phyloP scores from a whole-genome alignment of 192 early-diverging fungal species.

The Coemansia sp. region DNA sequence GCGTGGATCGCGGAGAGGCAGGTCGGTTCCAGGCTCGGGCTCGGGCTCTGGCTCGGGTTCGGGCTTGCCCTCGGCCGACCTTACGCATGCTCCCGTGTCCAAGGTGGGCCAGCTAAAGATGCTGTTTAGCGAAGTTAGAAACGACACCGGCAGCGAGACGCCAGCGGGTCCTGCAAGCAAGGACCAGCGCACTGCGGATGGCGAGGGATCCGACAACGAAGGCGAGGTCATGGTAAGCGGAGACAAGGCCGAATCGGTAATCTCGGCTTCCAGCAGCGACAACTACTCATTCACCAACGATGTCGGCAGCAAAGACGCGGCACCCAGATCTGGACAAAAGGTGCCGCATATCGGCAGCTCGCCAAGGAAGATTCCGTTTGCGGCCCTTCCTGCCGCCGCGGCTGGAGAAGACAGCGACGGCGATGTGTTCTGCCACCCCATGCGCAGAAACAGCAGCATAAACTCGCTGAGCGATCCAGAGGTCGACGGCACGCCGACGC shows the following conservation, averaged over 20 bases:
- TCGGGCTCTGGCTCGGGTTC: conserved; percentile 23
- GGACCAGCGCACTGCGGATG: background rate
- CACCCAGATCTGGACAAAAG: background rate
- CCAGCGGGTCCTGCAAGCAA: background rate
- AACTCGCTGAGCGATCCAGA: conserved; percentile 40
- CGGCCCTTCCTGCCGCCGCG: conserved; percentile 5
- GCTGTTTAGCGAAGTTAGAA: conserved; percentile 25
- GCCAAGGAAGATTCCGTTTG: conserved; percentile 6
- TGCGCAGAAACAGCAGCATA: conserved; percentile 33
- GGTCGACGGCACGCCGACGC: conserved; percentile 17
- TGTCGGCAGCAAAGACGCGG: background rate
- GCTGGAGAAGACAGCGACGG: conserved; percentile 6
- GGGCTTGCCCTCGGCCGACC: background rate
- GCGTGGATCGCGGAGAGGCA: conserved; percentile 20
- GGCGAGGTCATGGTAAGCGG: background rate
- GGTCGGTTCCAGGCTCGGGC: conserved; percentile 18
- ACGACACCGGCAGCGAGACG: background rate
- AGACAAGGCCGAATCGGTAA: conserved; percentile 3
- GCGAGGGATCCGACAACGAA: background rate
- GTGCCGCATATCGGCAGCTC: background rate
- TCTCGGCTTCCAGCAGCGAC: conserved; percentile 33
- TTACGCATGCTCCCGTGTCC: conserved; percentile 1
- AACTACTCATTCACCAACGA: conserved; percentile 31
- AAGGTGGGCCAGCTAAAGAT: conserved; percentile 48
- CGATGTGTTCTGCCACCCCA: background rate